Evolutionary conservation across 768 basidiomycete genomes (phyloP).

Genomic region (Dioszegia crocea): DNA sequence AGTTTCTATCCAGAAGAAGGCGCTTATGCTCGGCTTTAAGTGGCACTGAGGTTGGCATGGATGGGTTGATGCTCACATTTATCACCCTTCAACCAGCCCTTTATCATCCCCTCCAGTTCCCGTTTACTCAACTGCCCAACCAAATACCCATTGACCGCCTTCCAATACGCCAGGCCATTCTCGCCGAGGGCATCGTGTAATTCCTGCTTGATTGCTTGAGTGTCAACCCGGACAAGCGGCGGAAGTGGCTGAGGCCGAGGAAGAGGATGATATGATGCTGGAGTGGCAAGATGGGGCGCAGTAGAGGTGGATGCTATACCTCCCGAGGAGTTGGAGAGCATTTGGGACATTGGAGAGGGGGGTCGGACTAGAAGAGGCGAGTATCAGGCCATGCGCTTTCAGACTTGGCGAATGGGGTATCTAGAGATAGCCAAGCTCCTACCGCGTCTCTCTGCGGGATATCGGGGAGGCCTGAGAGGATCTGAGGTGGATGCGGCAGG

Average conservation of each 20-base stretch:
- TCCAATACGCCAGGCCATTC: conserved; percentile 45
- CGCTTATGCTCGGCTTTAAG: too few relatives aligned
- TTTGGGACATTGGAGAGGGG: conserved; percentile 4
- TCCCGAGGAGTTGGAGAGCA: not conserved
- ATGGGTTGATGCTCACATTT: conserved; percentile 22
- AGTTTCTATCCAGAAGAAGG: not conserved
- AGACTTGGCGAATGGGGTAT: not conserved
- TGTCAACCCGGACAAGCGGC: conserved; percentile 29
- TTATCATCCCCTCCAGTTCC: conserved; percentile 34
- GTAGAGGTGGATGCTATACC: conserved; percentile 9
- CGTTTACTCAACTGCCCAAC: conserved; percentile 32
- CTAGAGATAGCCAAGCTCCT: not conserved
- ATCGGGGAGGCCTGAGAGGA: not conserved
- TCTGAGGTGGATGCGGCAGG: conserved; percentile 1
- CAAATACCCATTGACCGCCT: conserved; percentile 43
- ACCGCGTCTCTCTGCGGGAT: not conserved
- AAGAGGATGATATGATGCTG: conserved; percentile 44
- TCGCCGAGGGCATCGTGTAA: conserved; percentile 44
- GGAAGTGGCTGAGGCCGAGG: conserved; percentile 58
- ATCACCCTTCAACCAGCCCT: conserved; percentile 35
- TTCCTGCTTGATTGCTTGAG: conserved; percentile 39
- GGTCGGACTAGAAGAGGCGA: not conserved
- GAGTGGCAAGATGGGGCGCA: not conserved
- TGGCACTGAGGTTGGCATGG: too few relatives aligned
- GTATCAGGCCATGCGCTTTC: not conserved